Base-by-base conservation (phyloP, 345 rosid genomes). In the Microthlaspi erraticum region DNA sequence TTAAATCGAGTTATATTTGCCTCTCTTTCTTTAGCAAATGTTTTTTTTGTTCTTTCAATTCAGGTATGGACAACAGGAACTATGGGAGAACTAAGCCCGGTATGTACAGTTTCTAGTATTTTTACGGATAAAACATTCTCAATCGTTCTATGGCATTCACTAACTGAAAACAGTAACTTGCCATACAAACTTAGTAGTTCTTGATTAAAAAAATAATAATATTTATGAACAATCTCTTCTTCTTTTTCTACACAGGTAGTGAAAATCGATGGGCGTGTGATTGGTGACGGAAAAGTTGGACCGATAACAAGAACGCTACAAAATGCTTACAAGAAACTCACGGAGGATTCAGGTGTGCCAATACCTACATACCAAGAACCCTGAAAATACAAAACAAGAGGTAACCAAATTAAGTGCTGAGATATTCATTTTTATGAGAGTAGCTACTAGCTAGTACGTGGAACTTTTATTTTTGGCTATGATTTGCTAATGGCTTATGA, bases 61-160 rank as follows among this genome's bases (percentile, higher is more conserved):
- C 81, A 92, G 98, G 93, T 87, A 17, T 92, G 89, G 90, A 90
- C 96, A 17, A 92, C 96, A 0, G 96, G 98, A 77, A 90, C 95
- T 7, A 90, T 88, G 96, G 95, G 98, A 79, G 98, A 92, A 77
- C 80, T 90, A 48, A 88, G 87, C 26, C 95, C 93, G 62, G 95
- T 84, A 73, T 79, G 89, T 55, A 43, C 16, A 32, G 26, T 46
- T 11, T 44, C 49, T 23, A 31, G 6, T 53, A 53, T 42, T 34
- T 23, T 50, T n/a, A 5, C n/a, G 16, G 31, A 14, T 23, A 37
- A 66, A 32, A 38, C 50, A 48, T 46, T 10, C n/a, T 48, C 48
- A 7, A 9, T 34, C 16, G 17, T 46, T 57, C 49, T 10, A 2
- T 56, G 7, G 34, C 18, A 67, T 38, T 14, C 12, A 54, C 38